A percentile compares a stretch with the other conserved stretches of the same genome.
Evolutionary conservation across 2,329 filamentous ascomycete genomes (phyloP).

Genomic region (Aspergillus carbonarius): DNA sequence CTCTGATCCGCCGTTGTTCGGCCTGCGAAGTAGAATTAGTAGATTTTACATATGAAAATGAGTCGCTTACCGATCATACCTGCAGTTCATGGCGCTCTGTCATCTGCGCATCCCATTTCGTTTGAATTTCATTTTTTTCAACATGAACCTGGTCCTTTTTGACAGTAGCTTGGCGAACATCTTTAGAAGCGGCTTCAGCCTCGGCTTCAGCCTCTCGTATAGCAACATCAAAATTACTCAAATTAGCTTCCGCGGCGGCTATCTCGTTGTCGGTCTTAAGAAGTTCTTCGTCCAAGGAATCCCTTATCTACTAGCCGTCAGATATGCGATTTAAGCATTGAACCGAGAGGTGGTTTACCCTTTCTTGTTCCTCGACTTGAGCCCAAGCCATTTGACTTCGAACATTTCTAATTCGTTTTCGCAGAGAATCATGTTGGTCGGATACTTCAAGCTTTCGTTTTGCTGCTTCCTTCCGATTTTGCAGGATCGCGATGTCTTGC

Average conservation of each 20-base stretch:
- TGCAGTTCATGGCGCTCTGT: conserved; percentile 56
- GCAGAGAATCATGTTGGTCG: conserved; percentile 65
- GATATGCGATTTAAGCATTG: background rate
- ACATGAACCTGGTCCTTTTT: conserved; percentile 46
- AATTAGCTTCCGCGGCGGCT: conserved; percentile 43
- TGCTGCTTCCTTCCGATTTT: conserved; percentile 60
- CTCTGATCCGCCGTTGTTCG: conserved; percentile 66
- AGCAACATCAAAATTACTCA: conserved; percentile 46
- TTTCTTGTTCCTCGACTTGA: conserved; percentile 77
- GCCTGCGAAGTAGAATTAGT: conserved; percentile 44
- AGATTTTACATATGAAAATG: conserved; percentile 1
- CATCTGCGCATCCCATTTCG: conserved; percentile 55
- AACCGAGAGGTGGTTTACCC: conserved; percentile 27
- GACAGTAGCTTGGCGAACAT: conserved; percentile 46
- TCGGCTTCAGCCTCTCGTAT: conserved; percentile 46
- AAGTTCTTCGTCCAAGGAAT: conserved; percentile 38
- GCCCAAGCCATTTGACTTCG: conserved; percentile 77
- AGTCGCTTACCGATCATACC: conserved; percentile 23
- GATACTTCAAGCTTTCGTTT: conserved; percentile 64
- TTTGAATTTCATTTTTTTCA: conserved; percentile 51
- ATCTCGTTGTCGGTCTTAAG: conserved; percentile 49
- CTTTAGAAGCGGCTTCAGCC: conserved; percentile 41
- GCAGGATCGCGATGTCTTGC: conserved; percentile 63
- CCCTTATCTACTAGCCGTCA: conserved; percentile 29
- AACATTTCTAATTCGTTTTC: conserved; percentile 59